Conservation (phyloP, 805 yeast genomes). For the Middelhovenomyces tepae region DNA sequence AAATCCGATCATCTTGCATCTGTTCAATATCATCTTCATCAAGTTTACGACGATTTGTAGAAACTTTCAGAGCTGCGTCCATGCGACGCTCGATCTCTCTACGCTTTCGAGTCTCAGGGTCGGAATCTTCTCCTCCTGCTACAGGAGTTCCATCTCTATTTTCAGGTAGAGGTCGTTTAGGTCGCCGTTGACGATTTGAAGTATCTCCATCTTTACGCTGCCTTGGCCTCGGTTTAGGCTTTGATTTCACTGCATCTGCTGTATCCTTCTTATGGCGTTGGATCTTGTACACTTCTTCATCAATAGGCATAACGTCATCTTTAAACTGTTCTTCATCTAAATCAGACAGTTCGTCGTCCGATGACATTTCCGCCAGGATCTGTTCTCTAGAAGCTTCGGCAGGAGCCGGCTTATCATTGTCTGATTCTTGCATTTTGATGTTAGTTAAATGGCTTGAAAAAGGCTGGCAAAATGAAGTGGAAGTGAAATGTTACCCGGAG, state of each 20-base stretch:
- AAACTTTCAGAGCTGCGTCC: slow-evolving; percentile 66
- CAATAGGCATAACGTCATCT: slow-evolving; percentile 26
- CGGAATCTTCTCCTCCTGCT: slow-evolving; percentile 22
- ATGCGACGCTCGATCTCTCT: slow-evolving; percentile 73
- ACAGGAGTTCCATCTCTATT: slow-evolving; percentile 17
- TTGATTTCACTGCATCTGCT: slow-evolving; percentile 8
- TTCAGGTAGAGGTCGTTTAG: slow-evolving; percentile 8
- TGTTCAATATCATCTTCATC: slow-evolving; percentile 93
- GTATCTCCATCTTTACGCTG: slow-evolving; percentile 7
- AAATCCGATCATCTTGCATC: slow-evolving; percentile 86
- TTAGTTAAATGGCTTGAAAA: neutral
- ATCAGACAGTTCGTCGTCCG: slow-evolving; percentile 31
- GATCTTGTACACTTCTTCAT: slow-evolving; percentile 32
- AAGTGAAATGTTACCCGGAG: neutral
- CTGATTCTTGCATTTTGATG: slow-evolving; percentile 8
- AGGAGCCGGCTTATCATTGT: too few species aligned
- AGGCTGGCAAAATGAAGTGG: neutral
- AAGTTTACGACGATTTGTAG: slow-evolving; percentile 43
- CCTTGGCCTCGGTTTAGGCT: slow-evolving; percentile 11
- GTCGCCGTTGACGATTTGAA: slow-evolving; percentile 6
- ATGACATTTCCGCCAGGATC: slow-evolving; percentile 12
- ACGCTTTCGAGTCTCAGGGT: slow-evolving; percentile 42
- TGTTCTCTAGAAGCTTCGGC: slow-evolving; percentile 2
- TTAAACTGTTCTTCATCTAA: slow-evolving; percentile 31
- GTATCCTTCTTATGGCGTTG: slow-evolving; percentile 26